Percentiles rank a stretch among this genome's conserved stretches.
Conservation (phyloP, 108 stramenopile genomes). For the Discostella stelligeroides region DNA sequence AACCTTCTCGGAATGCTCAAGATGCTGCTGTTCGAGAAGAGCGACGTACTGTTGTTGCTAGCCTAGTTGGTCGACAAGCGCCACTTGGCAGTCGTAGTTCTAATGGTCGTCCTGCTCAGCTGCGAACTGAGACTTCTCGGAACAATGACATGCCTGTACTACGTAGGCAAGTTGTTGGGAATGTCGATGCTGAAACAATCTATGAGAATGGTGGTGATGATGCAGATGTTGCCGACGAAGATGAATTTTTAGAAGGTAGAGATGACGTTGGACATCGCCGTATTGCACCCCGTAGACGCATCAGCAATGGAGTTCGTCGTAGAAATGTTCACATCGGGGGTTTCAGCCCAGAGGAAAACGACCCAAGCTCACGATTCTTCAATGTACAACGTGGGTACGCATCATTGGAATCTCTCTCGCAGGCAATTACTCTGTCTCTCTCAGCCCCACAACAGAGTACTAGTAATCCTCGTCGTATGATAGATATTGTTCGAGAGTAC, state of each 20-base stretch:
- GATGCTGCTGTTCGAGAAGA: neutral
- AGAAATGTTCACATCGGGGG: neutral
- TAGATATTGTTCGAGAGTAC: too few species aligned
- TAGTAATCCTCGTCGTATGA: too few species aligned
- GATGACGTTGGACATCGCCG: neutral
- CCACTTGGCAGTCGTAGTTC: neutral
- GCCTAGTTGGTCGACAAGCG: neutral
- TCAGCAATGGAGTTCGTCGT: neutral
- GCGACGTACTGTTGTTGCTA: neutral
- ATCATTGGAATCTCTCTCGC: too few species aligned
- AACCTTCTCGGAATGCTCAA: neutral
- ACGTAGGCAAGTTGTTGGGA: too few species aligned
- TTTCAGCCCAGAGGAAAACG: neutral
- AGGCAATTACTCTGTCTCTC: too few species aligned
- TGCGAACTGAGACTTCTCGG: neutral
- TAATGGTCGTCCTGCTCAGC: neutral
- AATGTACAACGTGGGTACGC: too few species aligned
- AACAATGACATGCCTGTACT: too few species aligned
- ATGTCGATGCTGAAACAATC: too few species aligned
- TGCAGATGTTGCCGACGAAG: neutral
- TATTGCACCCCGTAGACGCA: neutral
- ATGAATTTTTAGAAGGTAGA: neutral
- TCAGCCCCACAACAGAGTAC: too few species aligned
- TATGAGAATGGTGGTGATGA: too few species aligned
- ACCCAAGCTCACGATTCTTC: conserved; percentile 1